phyloP scores from a whole-genome alignment of 1,284 basidiomycete species.

The Rhodotorula mucilaginosa region DNA sequence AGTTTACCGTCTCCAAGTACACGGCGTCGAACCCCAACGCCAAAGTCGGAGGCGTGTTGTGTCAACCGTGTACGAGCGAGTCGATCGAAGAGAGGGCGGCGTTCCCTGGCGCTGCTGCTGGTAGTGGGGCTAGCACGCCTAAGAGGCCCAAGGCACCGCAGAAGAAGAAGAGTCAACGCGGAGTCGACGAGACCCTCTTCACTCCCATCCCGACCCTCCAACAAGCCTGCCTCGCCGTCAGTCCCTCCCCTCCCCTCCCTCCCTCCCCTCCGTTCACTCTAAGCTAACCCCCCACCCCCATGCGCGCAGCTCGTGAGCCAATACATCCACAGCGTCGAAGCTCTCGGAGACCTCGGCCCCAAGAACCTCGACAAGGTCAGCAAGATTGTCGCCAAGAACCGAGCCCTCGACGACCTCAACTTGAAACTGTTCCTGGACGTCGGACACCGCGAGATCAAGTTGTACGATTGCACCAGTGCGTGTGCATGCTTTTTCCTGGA shows the following conservation, averaged over 20 bases:
- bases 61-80: conserved; percentile 41
- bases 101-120: no score
- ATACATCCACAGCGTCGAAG: conserved; percentile 87
- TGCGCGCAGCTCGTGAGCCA: conserved; percentile 79
- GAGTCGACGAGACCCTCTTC: conserved; percentile 22
- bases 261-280: not conserved
- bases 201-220: conserved; percentile 35
- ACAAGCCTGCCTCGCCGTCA: conserved; percentile 33
- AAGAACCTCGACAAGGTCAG: conserved; percentile 78
- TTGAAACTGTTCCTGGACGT: conserved; percentile 78
- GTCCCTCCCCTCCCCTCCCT: not conserved
- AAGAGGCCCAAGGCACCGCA: conserved; percentile 3
- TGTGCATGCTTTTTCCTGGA: no score
- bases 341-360: conserved; percentile 67
- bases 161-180: conserved; percentile 34
- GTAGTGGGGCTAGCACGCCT: no score
- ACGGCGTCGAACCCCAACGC: conserved; percentile 37
- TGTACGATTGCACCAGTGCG: conserved; percentile 91
- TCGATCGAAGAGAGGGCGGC: conserved; percentile 34
- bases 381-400: conserved; percentile 79
- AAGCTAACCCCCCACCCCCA: no score
- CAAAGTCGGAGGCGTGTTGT: conserved; percentile 36
- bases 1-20: conserved; percentile 68
- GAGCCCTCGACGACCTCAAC: conserved; percentile 74
- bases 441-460: conserved; percentile 63